These are phyloP conservation scores for Nidula microcarpa DNA, from an alignment of 768 basidiomycete genomes.

Conservation along the genomic window DNA sequence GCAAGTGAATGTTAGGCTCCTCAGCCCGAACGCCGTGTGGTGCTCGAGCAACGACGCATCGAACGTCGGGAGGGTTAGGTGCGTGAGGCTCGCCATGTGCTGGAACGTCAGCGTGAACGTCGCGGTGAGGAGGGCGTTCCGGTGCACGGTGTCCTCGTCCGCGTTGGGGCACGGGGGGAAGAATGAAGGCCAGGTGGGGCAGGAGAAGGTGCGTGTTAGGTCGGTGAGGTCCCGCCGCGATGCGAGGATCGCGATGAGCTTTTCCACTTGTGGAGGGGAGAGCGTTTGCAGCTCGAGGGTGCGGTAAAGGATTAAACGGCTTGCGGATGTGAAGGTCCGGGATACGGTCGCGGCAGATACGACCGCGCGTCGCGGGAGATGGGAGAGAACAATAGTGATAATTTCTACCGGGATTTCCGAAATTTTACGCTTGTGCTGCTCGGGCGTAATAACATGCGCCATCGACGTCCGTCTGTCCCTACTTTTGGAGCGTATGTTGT, in stretches of 20 bases:
- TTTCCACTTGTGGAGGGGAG: slow-evolving; percentile 22
- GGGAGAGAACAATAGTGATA: slow-evolving; percentile 24
- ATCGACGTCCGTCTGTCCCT: slow-evolving; percentile 10
- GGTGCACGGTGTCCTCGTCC: slow-evolving; percentile 11
- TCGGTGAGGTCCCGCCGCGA: slow-evolving; percentile 36
- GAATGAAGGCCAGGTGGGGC: slow-evolving; percentile 39
- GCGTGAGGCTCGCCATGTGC: slow-evolving; percentile 40
- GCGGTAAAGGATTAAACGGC: slow-evolving; percentile 27
- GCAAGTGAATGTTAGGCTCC: slow-evolving; percentile 33
- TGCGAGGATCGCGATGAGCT: slow-evolving; percentile 31
- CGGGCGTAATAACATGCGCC: not conserved
- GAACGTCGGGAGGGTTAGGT: slow-evolving; percentile 38
- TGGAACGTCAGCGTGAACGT: slow-evolving; percentile 41
- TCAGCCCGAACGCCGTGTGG: slow-evolving; percentile 39
- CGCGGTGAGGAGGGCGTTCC: slow-evolving; percentile 29
- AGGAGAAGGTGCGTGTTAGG: slow-evolving; percentile 33
- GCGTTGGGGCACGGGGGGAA: slow-evolving; percentile 17
- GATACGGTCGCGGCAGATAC: slow-evolving; percentile 26
- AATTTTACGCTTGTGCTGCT: not conserved
- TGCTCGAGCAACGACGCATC: slow-evolving; percentile 37
- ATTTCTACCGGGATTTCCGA: slow-evolving; percentile 28
- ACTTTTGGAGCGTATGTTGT: slow-evolving; percentile 13
- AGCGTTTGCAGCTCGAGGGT: slow-evolving; percentile 29
- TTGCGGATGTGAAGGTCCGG: slow-evolving; percentile 26
- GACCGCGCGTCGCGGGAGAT: slow-evolving; percentile 25